These are phyloP conservation scores for Nakazawaea anatomiae DNA, from an alignment of 805 yeast species.

Conservation along the genomic window DNA sequence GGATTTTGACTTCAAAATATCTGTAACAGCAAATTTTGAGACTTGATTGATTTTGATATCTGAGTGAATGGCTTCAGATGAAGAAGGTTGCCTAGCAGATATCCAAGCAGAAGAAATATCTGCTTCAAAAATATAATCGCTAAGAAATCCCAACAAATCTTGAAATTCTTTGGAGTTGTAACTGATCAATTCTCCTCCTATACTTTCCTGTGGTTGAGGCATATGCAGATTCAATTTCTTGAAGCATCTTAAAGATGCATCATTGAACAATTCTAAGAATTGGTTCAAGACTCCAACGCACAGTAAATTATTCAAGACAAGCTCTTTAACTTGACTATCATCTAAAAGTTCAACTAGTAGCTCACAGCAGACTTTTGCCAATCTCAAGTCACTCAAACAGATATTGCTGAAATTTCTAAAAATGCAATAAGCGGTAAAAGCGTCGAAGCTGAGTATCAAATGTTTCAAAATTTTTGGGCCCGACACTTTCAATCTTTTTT, in stretches of 20 bases:
- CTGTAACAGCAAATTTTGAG: background rate
- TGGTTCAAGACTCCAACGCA: slow-evolving; percentile 24
- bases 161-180: background rate
- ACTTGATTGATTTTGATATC: background rate
- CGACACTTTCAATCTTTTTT: slow-evolving; percentile 5
- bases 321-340: slow-evolving; percentile 4
- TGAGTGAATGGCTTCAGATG: background rate
- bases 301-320: slow-evolving; percentile 10
- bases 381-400: slow-evolving; percentile 26
- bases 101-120: background rate
- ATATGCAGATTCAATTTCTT: slow-evolving; percentile 12
- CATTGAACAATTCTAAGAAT: slow-evolving; percentile 27
- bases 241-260: slow-evolving; percentile 23
- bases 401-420: slow-evolving; percentile 27
- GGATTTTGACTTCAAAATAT: background rate
- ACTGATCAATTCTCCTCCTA: background rate
- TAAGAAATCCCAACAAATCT: background rate
- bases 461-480: slow-evolving; percentile 16
- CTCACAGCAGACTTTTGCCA: slow-evolving; percentile 21
- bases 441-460: slow-evolving; percentile 20
- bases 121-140: background rate
- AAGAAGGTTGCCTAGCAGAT: background rate
- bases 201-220: background rate
- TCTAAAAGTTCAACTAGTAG: slow-evolving; percentile 18
- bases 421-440: slow-evolving; percentile 35